phyloP scores from a whole-genome alignment of 306 rosid genomes.

The Ammopiptanthus mongolicus region DNA sequence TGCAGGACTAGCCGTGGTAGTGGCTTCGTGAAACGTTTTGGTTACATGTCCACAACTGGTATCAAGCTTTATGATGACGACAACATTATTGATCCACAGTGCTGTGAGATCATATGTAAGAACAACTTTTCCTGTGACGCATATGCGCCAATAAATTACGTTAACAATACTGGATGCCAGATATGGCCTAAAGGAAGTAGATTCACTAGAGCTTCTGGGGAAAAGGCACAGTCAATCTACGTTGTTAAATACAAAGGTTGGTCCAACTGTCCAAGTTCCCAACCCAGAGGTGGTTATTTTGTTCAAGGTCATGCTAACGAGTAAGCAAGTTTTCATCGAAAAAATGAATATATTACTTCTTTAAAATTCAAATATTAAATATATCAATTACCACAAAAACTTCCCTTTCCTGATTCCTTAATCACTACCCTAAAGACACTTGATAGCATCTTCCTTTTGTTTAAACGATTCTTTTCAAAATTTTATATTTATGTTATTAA shows the following conservation, averaged over 20 bases:
- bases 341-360: no score
- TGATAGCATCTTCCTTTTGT: no score
- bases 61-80: not conserved
- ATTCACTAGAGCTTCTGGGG: not conserved
- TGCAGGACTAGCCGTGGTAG: not conserved
- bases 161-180: constrained; percentile 22
- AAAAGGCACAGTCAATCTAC: not conserved
- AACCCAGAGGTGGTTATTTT: not conserved
- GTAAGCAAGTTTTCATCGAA: not conserved
- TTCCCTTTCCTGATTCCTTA: no score
- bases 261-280: not conserved
- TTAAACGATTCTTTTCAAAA: no score
- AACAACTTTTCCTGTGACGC: constrained; percentile 26
- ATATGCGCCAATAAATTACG: not conserved
- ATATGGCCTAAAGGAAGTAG: constrained; percentile 21
- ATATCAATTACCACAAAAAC: no score
- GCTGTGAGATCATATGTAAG: constrained; percentile 25
- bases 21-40: not conserved
- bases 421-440: no score
- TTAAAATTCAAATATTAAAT: no score
- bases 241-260: not conserved
- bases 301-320: no score
- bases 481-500: not conserved
- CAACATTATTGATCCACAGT: not conserved
- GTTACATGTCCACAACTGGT: constrained; percentile 20